Percentiles rank a stretch among this genome's conserved stretches.
Conservation (phyloP, 345 rosid species). For the Eucalyptus viminalis region DNA sequence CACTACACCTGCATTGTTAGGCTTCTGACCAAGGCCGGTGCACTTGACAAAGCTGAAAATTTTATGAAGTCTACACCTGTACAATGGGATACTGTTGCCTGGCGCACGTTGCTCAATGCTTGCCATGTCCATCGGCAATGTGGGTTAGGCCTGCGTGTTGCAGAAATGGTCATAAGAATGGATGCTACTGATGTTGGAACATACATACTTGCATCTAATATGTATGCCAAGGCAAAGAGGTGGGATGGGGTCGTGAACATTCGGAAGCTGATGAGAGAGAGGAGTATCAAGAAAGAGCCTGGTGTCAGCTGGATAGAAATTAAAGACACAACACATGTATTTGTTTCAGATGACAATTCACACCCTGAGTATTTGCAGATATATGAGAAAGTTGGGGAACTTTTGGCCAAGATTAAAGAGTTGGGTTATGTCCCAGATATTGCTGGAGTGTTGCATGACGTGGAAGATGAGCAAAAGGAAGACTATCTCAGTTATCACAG, state of each 20-base stretch:
- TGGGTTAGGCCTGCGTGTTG: constrained; percentile 45
- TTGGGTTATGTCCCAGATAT: constrained; percentile 63
- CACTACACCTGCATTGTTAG: constrained; percentile 76
- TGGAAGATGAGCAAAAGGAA: constrained; percentile 83
- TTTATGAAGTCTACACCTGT: constrained; percentile 59
- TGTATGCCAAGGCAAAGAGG: constrained; percentile 52
- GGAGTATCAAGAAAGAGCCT: constrained; percentile 68
- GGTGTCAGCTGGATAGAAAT: constrained; percentile 84
- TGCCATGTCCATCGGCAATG: constrained; percentile 49
- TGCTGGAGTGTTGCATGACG: constrained; percentile 49
- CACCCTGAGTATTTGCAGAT: constrained; percentile 55
- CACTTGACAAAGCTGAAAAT: constrained; percentile 39
- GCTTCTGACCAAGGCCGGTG: constrained; percentile 66
- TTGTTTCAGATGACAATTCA: constrained; percentile 47
- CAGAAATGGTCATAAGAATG: constrained; percentile 28
- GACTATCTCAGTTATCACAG: constrained; percentile 62
- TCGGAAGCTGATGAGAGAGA: constrained; percentile 53
- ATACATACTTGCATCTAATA: constrained; percentile 40
- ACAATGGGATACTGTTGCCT: constrained; percentile 71
- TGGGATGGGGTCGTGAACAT: constrained; percentile 65
- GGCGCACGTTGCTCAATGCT: constrained; percentile 68
- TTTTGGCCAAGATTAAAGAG: constrained; percentile 46
- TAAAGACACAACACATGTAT: constrained; percentile 37
- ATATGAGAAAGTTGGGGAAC: constrained; percentile 43
- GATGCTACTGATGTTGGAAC: constrained; percentile 65